Percentiles rank a stretch among this genome's conserved stretches.
These are phyloP conservation scores for Hygrophoropsis aurantiaca DNA, from an alignment of 768 basidiomycete species.

Conservation along the genomic window DNA sequence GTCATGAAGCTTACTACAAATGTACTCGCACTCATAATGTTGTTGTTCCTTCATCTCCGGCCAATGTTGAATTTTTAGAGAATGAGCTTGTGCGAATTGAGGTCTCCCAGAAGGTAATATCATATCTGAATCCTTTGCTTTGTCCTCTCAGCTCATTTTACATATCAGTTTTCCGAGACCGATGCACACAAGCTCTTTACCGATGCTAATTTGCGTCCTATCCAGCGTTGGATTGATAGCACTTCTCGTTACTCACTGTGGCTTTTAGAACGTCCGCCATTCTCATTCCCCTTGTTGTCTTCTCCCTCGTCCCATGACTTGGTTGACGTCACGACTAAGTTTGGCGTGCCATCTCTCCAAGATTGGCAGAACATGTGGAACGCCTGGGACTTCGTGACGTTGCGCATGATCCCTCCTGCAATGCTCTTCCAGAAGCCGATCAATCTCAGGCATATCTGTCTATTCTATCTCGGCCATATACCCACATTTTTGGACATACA, in stretches of 20 bases:
- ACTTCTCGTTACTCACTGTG: constrained; percentile 77
- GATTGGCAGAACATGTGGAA: constrained; percentile 89
- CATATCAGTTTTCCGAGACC: constrained; percentile 72
- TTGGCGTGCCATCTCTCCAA: constrained; percentile 65
- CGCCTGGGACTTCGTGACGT: constrained; percentile 83
- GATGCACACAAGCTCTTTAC: constrained; percentile 74
- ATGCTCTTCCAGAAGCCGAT: constrained; percentile 93
- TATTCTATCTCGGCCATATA: constrained; percentile 97
- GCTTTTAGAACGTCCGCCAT: constrained; percentile 85
- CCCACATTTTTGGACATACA: constrained; percentile 93
- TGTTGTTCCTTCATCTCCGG: constrained; percentile 43
- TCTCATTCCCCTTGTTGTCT: constrained; percentile 67
- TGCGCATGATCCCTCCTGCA: constrained; percentile 80
- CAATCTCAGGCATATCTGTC: constrained; percentile 89
- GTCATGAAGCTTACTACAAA: constrained; percentile 83
- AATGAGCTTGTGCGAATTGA: constrained; percentile 86
- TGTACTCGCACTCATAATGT: constrained; percentile 63
- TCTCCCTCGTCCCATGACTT: constrained; percentile 32
- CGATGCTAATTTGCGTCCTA: constrained; percentile 73
- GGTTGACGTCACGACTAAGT: constrained; percentile 28
- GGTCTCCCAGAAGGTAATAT: constrained; percentile 77
- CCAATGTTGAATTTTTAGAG: constrained; percentile 53
- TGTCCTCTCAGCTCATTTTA: neutral
- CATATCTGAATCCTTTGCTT: neutral
- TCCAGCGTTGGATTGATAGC: constrained; percentile 84